Base-by-base conservation (phyloP, 176 grass and related monocot genomes). In the Aegilops longissima region DNA sequence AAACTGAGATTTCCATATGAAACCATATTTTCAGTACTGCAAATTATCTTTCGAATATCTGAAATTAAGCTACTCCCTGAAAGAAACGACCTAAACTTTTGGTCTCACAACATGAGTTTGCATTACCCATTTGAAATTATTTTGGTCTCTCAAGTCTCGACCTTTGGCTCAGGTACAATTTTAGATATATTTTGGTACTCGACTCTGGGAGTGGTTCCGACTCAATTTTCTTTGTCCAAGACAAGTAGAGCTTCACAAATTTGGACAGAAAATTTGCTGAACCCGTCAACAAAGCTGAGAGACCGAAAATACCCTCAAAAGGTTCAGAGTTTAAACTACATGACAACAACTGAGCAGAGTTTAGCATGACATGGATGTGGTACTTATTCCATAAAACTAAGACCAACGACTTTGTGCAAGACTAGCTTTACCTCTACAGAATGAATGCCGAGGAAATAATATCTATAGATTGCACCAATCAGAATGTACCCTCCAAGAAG, bases 371-470 rank as follows among this genome's bases (percentile, higher is more conserved):
- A 52, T 54, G 65, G 11, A 79, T 35, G 10, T 66, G 56, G 40
- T 14, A 77, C 59, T 42, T 61, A 63, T 62, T 63, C 12, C 12
- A 61, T 5, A 24, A 33, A 47, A 79, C 24, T 44, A 83, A 83
- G 51, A 62, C 76, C 8, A 40, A 21, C 1, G 38, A 76, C 34
- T 31, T 36, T 76, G 72, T 52, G 34, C 25, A 75, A 80, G 42
- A 71, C 77, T 54, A 66, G 34, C 8, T 63, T 54, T 96, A 99
- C 97, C 89, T 96, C 92, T 76, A 89, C 35, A 82, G 94, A 93
- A 90, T 87, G 90, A 94, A 99, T 96, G 68, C 92, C 85, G 40
- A 94, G 87, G 80, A 93, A 96, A 88, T 88, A 96, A 78, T 92
- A 99, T 92, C 97, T 93, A 68, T 94, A 99, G 49, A 94, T 39